These are phyloP conservation scores for Ogataea populi-albae DNA, from an alignment of 805 yeast species.

Conservation along the genomic window DNA sequence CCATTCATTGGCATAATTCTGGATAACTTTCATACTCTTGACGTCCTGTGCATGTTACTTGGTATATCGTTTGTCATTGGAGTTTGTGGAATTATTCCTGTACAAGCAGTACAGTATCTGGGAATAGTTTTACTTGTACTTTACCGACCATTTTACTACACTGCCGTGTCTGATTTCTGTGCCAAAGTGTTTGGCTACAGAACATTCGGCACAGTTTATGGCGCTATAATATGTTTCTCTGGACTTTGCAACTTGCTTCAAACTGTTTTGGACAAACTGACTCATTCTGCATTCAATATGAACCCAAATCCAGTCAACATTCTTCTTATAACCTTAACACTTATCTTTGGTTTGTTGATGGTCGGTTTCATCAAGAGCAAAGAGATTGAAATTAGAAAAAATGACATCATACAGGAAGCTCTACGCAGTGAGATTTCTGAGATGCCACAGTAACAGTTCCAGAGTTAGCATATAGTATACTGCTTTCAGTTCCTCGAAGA, in stretches of 20 bases:
- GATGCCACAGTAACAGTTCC: constrained; percentile 35
- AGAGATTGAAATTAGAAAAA: constrained; percentile 44
- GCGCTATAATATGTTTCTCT: constrained; percentile 75
- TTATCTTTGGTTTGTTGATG: constrained; percentile 46
- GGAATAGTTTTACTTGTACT: constrained; percentile 75
- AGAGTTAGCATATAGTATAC: not conserved
- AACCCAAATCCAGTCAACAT: constrained; percentile 80
- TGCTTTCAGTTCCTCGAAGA: too few species aligned
- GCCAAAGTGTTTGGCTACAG: constrained; percentile 92
- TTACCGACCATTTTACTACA: constrained; percentile 89
- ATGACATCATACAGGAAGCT: constrained; percentile 60
- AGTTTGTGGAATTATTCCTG: constrained; percentile 59
- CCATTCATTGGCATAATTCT: constrained; percentile 81
- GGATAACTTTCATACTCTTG: constrained; percentile 67
- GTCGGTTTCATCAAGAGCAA: constrained; percentile 42
- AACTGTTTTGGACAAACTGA: constrained; percentile 61
- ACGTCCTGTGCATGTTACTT: constrained; percentile 52
- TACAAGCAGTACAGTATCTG: constrained; percentile 48
- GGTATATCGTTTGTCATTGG: constrained; percentile 63
- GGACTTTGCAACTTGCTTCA: constrained; percentile 80
- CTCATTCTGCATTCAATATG: constrained; percentile 64
- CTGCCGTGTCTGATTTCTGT: constrained; percentile 86
- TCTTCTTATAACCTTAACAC: constrained; percentile 51
- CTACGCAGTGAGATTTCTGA: constrained; percentile 49
- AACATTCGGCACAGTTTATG: constrained; percentile 90